phyloP scores from a whole-genome alignment of 2,329 filamentous ascomycete species.

The Pestalotiopsis sp. region DNA sequence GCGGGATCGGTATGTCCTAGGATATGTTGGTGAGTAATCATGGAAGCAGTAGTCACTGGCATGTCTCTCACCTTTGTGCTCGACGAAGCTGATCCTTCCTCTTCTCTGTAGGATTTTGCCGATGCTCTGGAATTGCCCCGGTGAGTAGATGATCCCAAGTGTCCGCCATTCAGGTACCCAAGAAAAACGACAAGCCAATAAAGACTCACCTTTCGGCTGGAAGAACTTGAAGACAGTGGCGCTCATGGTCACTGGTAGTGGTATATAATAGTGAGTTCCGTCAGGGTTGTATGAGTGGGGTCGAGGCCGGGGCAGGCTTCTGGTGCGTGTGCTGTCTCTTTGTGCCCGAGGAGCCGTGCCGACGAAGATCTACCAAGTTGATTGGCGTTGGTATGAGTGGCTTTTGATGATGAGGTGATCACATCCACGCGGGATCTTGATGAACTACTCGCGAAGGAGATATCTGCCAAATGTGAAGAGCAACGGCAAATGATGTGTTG shows the following conservation, averaged over 20 bases:
- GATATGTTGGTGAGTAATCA: neutral
- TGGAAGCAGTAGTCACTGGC: neutral
- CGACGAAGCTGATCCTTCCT: conserved; percentile 7
- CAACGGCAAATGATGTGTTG: neutral
- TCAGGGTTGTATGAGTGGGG: neutral
- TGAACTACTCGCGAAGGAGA: neutral
- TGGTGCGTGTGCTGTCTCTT: neutral
- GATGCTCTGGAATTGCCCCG: neutral
- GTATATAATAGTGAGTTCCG: neutral
- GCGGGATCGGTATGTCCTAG: conserved; percentile 9
- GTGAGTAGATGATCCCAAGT: neutral
- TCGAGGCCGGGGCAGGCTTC: neutral
- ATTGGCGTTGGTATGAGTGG: neutral
- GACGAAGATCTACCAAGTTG: neutral
- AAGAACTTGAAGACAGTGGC: conserved; percentile 8
- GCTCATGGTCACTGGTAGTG: neutral
- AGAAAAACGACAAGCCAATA: neutral
- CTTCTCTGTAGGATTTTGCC: conserved; percentile 4
- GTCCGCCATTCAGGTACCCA: neutral
- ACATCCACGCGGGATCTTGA: neutral
- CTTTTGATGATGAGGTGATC: neutral
- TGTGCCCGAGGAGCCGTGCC: neutral
- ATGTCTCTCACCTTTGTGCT: conserved; percentile 7
- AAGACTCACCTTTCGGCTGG: conserved; percentile 2
- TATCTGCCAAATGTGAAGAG: neutral